A percentile compares a stretch with the other conserved stretches of the same genome.
phyloP scores from a whole-genome alignment of 1,284 basidiomycete species.

The Tylopilus orsonianus region DNA sequence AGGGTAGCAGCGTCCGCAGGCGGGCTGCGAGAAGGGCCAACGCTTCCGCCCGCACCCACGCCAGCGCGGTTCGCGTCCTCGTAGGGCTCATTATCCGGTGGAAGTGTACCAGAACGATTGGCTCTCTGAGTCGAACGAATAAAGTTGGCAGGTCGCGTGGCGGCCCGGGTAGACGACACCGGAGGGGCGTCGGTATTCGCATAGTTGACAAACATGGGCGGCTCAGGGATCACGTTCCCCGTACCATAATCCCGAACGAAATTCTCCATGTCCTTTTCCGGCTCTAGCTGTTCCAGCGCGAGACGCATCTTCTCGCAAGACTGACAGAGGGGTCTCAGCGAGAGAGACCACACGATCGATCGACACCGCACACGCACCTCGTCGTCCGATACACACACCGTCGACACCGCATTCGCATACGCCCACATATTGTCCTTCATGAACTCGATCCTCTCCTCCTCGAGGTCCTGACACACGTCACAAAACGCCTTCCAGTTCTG shows the following conservation, averaged over 20 bases:
- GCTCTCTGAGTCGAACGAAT: slow-evolving; percentile 53
- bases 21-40: slow-evolving; percentile 20
- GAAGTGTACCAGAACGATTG: slow-evolving; percentile 32
- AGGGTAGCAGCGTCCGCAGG: slow-evolving; percentile 15
- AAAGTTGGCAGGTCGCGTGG: slow-evolving; percentile 59
- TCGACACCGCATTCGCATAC: slow-evolving; percentile 94
- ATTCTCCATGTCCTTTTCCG: slow-evolving; percentile 79
- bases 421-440: slow-evolving; percentile 96
- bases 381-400: slow-evolving; percentile 94
- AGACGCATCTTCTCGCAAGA: slow-evolving; percentile 87
- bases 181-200: slow-evolving; percentile 62
- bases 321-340: slow-evolving; percentile 39
- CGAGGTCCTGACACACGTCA: slow-evolving; percentile 93
- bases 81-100: slow-evolving; percentile 43
- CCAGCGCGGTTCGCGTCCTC: slow-evolving; percentile 59
- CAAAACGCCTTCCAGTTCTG: slow-evolving; percentile 92
- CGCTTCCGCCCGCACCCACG: slow-evolving; percentile 57
- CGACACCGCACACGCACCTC: slow-evolving; percentile 59
- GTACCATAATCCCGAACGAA: slow-evolving; percentile 87
- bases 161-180: slow-evolving; percentile 52
- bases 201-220: slow-evolving; percentile 81
- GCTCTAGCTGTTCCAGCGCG: slow-evolving; percentile 80
- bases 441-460: slow-evolving; percentile 92
- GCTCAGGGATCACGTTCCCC: slow-evolving; percentile 80
- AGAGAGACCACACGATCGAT: neutral